Evolutionary conservation across 2,329 filamentous ascomycete species (phyloP).

Genomic region (Stachybotrys elegans): DNA sequence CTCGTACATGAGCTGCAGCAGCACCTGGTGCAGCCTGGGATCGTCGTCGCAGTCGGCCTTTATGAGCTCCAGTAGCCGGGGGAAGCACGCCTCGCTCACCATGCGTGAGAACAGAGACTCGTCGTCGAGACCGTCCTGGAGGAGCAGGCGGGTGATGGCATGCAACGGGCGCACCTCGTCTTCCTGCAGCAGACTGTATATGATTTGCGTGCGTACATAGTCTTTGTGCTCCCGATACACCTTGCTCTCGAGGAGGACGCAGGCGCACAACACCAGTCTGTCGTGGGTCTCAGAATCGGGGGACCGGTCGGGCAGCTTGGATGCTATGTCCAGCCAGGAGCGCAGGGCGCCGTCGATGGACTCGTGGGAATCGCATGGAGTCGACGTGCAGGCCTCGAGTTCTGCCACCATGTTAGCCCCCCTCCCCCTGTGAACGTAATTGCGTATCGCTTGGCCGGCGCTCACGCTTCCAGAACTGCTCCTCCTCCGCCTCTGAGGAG

Average conservation of each 20-base stretch:
- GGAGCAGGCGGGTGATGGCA: constrained; percentile 74
- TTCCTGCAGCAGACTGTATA: constrained; percentile 87
- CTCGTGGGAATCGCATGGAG: constrained; percentile 46
- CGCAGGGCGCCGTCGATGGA: constrained; percentile 80
- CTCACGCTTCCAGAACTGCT: constrained; percentile 83
- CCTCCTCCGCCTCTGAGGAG: constrained; percentile 72
- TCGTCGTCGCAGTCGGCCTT: constrained; percentile 60
- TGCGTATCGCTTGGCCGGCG: background rate
- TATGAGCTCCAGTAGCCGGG: constrained; percentile 77
- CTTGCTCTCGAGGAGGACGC: constrained; percentile 68
- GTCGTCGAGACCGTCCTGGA: constrained; percentile 78
- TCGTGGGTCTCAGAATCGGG: constrained; percentile 60
- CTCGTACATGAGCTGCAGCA: constrained; percentile 90
- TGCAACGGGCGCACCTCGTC: constrained; percentile 78
- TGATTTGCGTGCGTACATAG: constrained; percentile 88
- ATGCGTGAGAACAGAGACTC: constrained; percentile 80
- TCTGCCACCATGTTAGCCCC: constrained; percentile 29
- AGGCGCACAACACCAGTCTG: constrained; percentile 74
- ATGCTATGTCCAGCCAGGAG: constrained; percentile 74
- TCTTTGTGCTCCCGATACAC: constrained; percentile 72
- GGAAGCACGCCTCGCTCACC: constrained; percentile 80
- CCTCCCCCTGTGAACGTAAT: background rate
- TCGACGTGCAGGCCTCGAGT: constrained; percentile 40
- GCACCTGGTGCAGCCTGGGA: constrained; percentile 67
- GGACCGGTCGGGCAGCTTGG: constrained; percentile 70